These are phyloP conservation scores for Neofusicoccum laricinum DNA, from an alignment of 2,329 filamentous ascomycete species.

Conservation along the genomic window DNA sequence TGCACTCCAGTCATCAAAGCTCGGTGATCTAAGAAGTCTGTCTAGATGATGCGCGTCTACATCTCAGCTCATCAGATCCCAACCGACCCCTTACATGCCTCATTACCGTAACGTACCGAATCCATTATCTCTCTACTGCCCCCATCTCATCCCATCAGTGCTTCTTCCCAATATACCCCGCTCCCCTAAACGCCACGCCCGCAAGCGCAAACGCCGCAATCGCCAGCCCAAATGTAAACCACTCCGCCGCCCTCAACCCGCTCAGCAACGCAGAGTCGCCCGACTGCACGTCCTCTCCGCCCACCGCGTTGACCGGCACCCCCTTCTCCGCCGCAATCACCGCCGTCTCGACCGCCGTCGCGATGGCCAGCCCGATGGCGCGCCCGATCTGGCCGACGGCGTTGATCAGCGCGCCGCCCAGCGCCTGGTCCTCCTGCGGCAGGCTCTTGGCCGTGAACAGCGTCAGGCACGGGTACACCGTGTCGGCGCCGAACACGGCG, in stretches of 20 bases:
- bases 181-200: slow-evolving; percentile 25
- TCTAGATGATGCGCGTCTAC: no score
- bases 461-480: slow-evolving; percentile 60
- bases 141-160: background rate
- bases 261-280: slow-evolving; percentile 23
- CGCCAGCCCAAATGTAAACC: slow-evolving; percentile 1
- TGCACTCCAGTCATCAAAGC: no score
- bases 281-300: slow-evolving; percentile 11
- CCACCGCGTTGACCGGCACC: slow-evolving; percentile 22
- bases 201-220: background rate
- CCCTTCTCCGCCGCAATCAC: slow-evolving; percentile 53
- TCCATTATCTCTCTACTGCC: background rate
- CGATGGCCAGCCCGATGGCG: slow-evolving; percentile 60
- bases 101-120: background rate
- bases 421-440: slow-evolving; percentile 59
- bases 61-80: background rate
- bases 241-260: slow-evolving; percentile 24
- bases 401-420: slow-evolving; percentile 65
- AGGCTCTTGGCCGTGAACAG: slow-evolving; percentile 62
- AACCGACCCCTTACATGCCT: background rate
- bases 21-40: no score
- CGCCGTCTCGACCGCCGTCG: slow-evolving; percentile 60
- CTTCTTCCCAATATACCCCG: slow-evolving; percentile 25
- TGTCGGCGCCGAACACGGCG: slow-evolving; percentile 62
- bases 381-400: slow-evolving; percentile 61